Conservation (phyloP, 352 stramenopile genomes). For the Pseudoperonospora humuli region DNA sequence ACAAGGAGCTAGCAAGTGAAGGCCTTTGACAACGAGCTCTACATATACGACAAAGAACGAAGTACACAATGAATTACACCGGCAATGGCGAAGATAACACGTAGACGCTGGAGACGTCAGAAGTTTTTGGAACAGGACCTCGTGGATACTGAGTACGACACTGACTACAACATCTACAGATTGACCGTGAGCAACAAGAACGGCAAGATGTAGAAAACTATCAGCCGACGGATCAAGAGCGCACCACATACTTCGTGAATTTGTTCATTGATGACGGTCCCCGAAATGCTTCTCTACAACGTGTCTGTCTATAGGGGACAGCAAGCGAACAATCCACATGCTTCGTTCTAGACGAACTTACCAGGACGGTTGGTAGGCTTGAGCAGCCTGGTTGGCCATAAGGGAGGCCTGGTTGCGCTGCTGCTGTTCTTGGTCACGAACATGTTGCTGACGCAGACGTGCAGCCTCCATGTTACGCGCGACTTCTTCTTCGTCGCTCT, state of each 20-base stretch:
- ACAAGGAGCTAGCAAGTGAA: too few species aligned
- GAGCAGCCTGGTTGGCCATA: slow-evolving; percentile 53
- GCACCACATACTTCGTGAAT: too few species aligned
- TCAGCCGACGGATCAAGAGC: slow-evolving; percentile 2
- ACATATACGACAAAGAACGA: too few species aligned
- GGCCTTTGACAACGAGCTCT: too few species aligned
- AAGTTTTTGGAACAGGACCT: too few species aligned
- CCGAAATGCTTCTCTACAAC: slow-evolving; percentile 16
- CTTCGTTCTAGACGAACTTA: slow-evolving; percentile 9
- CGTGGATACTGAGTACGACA: too few species aligned
- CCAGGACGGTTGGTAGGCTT: slow-evolving; percentile 32
- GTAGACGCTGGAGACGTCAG: too few species aligned
- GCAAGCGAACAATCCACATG: slow-evolving; percentile 1
- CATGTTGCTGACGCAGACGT: slow-evolving; percentile 37
- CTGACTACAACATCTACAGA: too few species aligned
- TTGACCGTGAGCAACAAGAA: too few species aligned
- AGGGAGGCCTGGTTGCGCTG: slow-evolving; percentile 62
- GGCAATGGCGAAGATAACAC: too few species aligned
- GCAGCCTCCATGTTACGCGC: slow-evolving; percentile 62
- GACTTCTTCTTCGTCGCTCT: slow-evolving; percentile 72
- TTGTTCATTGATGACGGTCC: not conserved
- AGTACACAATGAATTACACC: too few species aligned
- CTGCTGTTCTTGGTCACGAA: slow-evolving; percentile 46
- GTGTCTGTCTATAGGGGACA: slow-evolving; percentile 11
- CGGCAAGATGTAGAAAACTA: not conserved